Evolutionary conservation across 352 stramenopile species (phyloP).

Genomic region (Globisporangium echinulatum): DNA sequence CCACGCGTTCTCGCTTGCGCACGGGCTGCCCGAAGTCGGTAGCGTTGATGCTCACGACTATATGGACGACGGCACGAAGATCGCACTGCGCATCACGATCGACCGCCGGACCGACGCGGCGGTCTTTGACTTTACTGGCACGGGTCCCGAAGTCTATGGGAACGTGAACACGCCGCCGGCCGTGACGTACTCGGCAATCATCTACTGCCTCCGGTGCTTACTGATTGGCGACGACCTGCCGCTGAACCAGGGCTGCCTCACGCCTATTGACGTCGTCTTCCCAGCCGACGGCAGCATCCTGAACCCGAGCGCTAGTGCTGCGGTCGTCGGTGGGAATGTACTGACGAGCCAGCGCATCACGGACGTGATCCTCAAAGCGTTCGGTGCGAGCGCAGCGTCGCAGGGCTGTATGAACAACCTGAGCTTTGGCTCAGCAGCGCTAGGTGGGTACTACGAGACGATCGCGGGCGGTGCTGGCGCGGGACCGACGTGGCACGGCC

Average conservation of each 20-base stretch:
- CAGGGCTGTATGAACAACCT: slow-evolving; percentile 99
- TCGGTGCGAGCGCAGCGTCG: slow-evolving; percentile 93
- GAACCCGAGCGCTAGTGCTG: slow-evolving; percentile 93
- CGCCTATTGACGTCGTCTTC: slow-evolving; percentile 95
- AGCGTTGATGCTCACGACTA: slow-evolving; percentile 94
- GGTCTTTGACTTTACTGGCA: slow-evolving; percentile 97
- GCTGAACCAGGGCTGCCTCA: slow-evolving; percentile 96
- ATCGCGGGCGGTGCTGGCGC: slow-evolving; percentile 97
- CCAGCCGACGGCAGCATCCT: slow-evolving; percentile 89
- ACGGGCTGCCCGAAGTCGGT: slow-evolving; percentile 70
- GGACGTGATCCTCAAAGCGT: slow-evolving; percentile 97
- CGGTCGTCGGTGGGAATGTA: slow-evolving; percentile 98
- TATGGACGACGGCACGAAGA: slow-evolving; percentile 98
- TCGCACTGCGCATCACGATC: slow-evolving; percentile 95
- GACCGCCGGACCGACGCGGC: slow-evolving; percentile 87
- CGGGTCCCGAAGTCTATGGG: slow-evolving; percentile 94
- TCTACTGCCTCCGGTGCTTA: slow-evolving; percentile 97
- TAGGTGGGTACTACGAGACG: slow-evolving; percentile 98
- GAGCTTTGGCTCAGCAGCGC: slow-evolving; percentile 94
- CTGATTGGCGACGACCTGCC: slow-evolving; percentile 92
- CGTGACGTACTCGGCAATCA: slow-evolving; percentile 98
- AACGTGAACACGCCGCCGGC: slow-evolving; percentile 98
- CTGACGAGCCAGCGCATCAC: slow-evolving; percentile 97
- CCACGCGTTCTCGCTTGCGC: slow-evolving; percentile 86
- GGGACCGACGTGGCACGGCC: slow-evolving; percentile 94